A percentile compares a stretch with the other conserved stretches of the same genome.
Conservation (phyloP, 257 asterid species). For the Thymus quinquecostatus region DNA sequence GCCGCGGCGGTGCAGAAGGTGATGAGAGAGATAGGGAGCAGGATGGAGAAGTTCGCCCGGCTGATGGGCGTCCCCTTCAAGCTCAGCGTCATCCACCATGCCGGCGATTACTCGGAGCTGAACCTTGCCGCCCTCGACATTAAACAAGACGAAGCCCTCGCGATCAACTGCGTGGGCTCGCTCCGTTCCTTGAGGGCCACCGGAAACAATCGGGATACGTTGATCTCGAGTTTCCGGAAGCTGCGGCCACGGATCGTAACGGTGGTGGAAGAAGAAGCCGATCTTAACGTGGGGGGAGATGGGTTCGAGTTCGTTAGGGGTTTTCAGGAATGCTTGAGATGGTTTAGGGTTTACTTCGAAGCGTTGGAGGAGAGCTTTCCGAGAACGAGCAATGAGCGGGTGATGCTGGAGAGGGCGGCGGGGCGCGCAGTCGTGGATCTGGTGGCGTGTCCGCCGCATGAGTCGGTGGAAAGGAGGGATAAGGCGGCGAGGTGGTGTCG, state of each 20-base stretch:
- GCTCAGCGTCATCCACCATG: constrained; percentile 67
- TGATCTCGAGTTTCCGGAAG: constrained; percentile 56
- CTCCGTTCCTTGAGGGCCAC: constrained; percentile 57
- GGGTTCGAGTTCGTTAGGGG: constrained; percentile 72
- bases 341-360: constrained; percentile 96
- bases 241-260: constrained; percentile 69
- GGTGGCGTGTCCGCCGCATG: constrained; percentile 67
- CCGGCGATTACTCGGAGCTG: constrained; percentile 70
- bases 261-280: constrained; percentile 89
- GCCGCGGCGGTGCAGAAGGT: constrained; percentile 55
- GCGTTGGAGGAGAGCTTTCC: constrained; percentile 75
- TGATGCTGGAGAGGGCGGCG: constrained; percentile 89
- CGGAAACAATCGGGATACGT: constrained; percentile 50
- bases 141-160: constrained; percentile 75
- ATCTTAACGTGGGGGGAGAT: constrained; percentile 70
- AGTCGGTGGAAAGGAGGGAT: constrained; percentile 85
- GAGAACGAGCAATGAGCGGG: constrained; percentile 72
- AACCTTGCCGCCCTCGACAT: constrained; percentile 56
- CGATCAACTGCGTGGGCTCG: constrained; percentile 72
- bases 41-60: constrained; percentile 93
- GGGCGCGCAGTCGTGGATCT: constrained; percentile 89
- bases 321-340: constrained; percentile 72
- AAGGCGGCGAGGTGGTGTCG: constrained; percentile 74
- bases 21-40: constrained; percentile 76
- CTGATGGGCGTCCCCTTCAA: constrained; percentile 95